A percentile compares a stretch with the other conserved stretches of the same genome.
Conservation (phyloP, 305 asterid species). For the Lippia alba region DNA sequence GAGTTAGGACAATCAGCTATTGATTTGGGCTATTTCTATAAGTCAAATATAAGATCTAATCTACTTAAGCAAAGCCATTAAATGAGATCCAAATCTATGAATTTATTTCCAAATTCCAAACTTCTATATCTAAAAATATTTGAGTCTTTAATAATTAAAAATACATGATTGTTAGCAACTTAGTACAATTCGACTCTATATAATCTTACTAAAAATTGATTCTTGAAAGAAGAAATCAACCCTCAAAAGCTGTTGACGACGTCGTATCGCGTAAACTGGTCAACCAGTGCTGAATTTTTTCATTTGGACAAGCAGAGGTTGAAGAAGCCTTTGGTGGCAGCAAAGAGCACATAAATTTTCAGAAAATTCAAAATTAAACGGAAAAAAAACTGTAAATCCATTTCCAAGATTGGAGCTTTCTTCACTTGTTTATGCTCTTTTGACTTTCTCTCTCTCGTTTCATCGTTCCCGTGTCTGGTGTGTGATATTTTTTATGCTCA, state of each 20-base stretch:
- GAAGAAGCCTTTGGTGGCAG: background rate
- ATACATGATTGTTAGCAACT: background rate
- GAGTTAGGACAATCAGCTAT: background rate
- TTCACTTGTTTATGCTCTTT: slow-evolving; percentile 19
- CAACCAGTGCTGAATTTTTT: background rate
- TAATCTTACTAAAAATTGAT: background rate
- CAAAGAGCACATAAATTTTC: background rate
- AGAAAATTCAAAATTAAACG: slow-evolving; percentile 17
- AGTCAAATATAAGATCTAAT: background rate
- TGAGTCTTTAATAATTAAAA: too few relatives aligned
- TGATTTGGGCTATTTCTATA: background rate
- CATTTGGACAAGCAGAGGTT: background rate
- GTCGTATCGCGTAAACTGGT: background rate
- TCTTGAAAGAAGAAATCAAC: too few relatives aligned
- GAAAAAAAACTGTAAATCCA: slow-evolving; percentile 10
- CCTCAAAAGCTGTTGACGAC: background rate
- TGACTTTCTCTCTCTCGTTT: slow-evolving; percentile 26
- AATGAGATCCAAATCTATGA: background rate
- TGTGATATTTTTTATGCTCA: slow-evolving; percentile 32
- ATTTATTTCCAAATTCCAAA: background rate
- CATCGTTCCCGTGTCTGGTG: background rate
- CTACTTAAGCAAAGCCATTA: background rate
- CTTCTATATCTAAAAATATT: background rate
- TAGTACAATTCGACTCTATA: background rate
- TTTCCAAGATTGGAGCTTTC: slow-evolving; percentile 2